These are phyloP conservation scores for Arthrobotrys musiformis DNA, from an alignment of 2,329 filamentous ascomycete genomes.

Conservation along the genomic window DNA sequence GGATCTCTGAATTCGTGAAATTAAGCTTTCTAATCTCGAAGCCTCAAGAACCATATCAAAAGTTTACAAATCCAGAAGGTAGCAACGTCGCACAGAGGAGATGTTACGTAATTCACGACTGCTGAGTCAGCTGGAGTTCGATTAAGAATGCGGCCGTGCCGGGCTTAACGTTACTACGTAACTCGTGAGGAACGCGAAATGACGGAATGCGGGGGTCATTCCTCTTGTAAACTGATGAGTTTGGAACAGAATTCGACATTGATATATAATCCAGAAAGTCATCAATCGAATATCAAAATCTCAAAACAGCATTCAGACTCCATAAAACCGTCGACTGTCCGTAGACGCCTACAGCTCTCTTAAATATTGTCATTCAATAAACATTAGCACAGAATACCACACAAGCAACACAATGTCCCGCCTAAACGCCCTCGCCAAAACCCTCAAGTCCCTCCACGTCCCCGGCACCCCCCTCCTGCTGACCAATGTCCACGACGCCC, in stretches of 20 bases:
- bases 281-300: too few species aligned
- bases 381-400: slow-evolving; percentile 25
- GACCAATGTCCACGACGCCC: slow-evolving; percentile 69
- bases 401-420: slow-evolving; percentile 29
- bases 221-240: too few species aligned
- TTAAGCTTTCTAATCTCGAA: too few species aligned
- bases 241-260: too few species aligned
- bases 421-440: slow-evolving; percentile 57
- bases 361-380: too few species aligned
- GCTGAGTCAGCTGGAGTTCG: slow-evolving; percentile 17
- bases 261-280: too few species aligned
- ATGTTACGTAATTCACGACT: background rate
- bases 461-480: slow-evolving; percentile 68
- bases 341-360: background rate
- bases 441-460: slow-evolving; percentile 65
- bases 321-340: too few species aligned
- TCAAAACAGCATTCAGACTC: too few species aligned
- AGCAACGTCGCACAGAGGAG: background rate
- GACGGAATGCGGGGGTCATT: background rate
- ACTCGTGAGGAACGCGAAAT: background rate
- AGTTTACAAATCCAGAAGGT: background rate
- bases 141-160: background rate
- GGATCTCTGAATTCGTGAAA: background rate
- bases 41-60: too few species aligned
- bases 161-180: slow-evolving; percentile 34